These are phyloP conservation scores for Saccharomycopsis sp. DNA, from an alignment of 805 yeast species.

Conservation along the genomic window DNA sequence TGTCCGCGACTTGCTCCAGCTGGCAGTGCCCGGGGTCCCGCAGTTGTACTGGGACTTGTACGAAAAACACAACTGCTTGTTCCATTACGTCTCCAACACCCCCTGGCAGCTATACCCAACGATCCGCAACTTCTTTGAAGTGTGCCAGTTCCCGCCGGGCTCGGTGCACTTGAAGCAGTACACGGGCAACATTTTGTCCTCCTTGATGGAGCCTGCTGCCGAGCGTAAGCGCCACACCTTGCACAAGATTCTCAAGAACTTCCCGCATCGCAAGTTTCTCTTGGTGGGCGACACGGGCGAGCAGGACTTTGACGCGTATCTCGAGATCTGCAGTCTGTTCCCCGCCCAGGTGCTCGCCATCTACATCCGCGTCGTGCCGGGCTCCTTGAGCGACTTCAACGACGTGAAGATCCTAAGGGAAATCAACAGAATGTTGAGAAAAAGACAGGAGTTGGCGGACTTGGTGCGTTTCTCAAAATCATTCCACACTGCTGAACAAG, in stretches of 20 bases:
- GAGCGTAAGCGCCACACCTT: constrained; percentile 68
- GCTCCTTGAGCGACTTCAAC: constrained; percentile 52
- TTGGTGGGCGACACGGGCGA: constrained; percentile 96
- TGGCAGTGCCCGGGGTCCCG: constrained; percentile 67
- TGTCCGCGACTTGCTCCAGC: constrained; percentile 51
- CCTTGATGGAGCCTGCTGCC: constrained; percentile 79
- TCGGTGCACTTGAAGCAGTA: constrained; percentile 85
- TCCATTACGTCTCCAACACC: constrained; percentile 91
- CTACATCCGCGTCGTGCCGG: constrained; percentile 68
- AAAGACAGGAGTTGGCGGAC: too few relatives aligned
- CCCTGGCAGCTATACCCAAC: constrained; percentile 82
- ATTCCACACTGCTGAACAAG: too few relatives aligned
- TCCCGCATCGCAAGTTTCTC: constrained; percentile 68
- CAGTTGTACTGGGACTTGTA: constrained; percentile 57
- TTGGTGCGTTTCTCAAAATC: too few relatives aligned
- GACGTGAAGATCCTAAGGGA: constrained; percentile 21
- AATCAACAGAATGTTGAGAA: constrained; percentile 10
- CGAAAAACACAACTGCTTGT: constrained; percentile 35
- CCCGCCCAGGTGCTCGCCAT: constrained; percentile 67
- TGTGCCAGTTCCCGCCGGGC: constrained; percentile 60
- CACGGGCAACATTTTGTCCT: constrained; percentile 67
- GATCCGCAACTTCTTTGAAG: constrained; percentile 41
- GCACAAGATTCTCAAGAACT: constrained; percentile 55
- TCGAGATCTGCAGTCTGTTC: constrained; percentile 49
- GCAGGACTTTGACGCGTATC: constrained; percentile 86